These are phyloP conservation scores for Rugosomyces carneus DNA, from an alignment of 1,284 basidiomycete species.

Conservation along the genomic window DNA sequence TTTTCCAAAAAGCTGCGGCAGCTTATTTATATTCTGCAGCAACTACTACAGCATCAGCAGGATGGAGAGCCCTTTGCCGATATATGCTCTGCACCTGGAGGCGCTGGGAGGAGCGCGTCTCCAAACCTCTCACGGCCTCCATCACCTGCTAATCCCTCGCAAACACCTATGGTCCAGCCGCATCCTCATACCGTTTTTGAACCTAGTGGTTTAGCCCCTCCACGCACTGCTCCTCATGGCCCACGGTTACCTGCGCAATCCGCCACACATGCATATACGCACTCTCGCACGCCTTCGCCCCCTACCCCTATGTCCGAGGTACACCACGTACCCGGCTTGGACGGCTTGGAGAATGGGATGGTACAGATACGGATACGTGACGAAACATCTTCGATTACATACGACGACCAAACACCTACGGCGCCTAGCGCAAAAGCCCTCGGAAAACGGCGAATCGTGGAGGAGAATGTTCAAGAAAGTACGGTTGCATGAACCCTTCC, in stretches of 20 bases:
- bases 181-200: slow-evolving; percentile 13
- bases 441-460: slow-evolving; percentile 66
- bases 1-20: neutral
- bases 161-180: slow-evolving; percentile 15
- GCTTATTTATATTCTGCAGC: slow-evolving; percentile 4
- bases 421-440: slow-evolving; percentile 72
- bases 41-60: slow-evolving; percentile 28
- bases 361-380: slow-evolving; percentile 12
- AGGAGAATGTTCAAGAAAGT: slow-evolving; percentile 45
- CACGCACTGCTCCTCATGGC: slow-evolving; percentile 60
- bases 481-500: slow-evolving; percentile 18
- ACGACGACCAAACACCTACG: slow-evolving; percentile 30
- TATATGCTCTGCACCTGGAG: slow-evolving; percentile 3
- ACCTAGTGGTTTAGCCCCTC: slow-evolving; percentile 46
- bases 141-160: slow-evolving; percentile 21
- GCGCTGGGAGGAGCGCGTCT: slow-evolving; percentile 13
- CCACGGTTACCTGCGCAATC: slow-evolving; percentile 54
- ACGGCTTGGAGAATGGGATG: slow-evolving; percentile 15
- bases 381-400: slow-evolving; percentile 7
- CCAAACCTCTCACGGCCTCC: slow-evolving; percentile 18
- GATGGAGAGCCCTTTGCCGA: slow-evolving; percentile 19
- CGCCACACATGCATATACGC: slow-evolving; percentile 37
- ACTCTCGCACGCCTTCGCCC: slow-evolving; percentile 43
- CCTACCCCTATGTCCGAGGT: slow-evolving; percentile 38
- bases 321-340: neutral